Evolutionary conservation across 208 protist genomes (phyloP).

Genomic region (Vickermania spadyakhi): DNA sequence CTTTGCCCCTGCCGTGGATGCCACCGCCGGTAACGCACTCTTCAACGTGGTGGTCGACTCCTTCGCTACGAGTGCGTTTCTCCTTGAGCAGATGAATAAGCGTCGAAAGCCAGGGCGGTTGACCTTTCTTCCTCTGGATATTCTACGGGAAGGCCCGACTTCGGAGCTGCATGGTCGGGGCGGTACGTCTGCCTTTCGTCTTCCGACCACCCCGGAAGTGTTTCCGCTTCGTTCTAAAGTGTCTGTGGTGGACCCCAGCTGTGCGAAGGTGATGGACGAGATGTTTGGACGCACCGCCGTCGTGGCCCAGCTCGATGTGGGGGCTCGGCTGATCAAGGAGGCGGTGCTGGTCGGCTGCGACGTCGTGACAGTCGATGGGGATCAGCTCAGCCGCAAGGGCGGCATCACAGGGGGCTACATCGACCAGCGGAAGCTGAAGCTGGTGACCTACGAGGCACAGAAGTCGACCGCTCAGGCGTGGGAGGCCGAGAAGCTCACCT

Average conservation of each 20-base stretch:
- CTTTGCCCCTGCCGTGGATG: slow-evolving; percentile 91
- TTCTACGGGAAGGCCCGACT: slow-evolving; percentile 51
- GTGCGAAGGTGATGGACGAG: slow-evolving; percentile 63
- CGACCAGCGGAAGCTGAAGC: slow-evolving; percentile 75
- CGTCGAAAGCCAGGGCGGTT: slow-evolving; percentile 85
- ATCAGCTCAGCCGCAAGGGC: slow-evolving; percentile 82
- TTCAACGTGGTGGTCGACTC: slow-evolving; percentile 98
- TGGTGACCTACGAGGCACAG: slow-evolving; percentile 50
- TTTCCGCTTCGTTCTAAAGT: slow-evolving; percentile 77
- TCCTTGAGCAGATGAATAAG: slow-evolving; percentile 92
- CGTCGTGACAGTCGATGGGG: slow-evolving; percentile 93
- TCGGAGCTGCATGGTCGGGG: too few relatives aligned
- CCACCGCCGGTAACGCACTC: slow-evolving; percentile 91
- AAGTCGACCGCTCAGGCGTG: slow-evolving; percentile 20
- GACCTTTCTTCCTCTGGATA: slow-evolving; percentile 97
- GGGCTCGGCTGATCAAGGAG: slow-evolving; percentile 36
- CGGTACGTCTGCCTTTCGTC: slow-evolving; percentile 13
- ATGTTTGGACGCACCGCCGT: slow-evolving; percentile 94
- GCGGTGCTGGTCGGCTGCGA: slow-evolving; percentile 88
- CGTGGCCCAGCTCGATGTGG: slow-evolving; percentile 80
- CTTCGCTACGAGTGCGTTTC: slow-evolving; percentile 83
- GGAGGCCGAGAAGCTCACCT: slow-evolving; percentile 15
- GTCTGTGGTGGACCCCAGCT: slow-evolving; percentile 68
- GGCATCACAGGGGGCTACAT: slow-evolving; percentile 95
- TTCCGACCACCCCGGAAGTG: slow-evolving; percentile 50